These are phyloP conservation scores for Calonectria multiphialidica DNA, from an alignment of 2,329 filamentous ascomycete species.

Conservation along the genomic window DNA sequence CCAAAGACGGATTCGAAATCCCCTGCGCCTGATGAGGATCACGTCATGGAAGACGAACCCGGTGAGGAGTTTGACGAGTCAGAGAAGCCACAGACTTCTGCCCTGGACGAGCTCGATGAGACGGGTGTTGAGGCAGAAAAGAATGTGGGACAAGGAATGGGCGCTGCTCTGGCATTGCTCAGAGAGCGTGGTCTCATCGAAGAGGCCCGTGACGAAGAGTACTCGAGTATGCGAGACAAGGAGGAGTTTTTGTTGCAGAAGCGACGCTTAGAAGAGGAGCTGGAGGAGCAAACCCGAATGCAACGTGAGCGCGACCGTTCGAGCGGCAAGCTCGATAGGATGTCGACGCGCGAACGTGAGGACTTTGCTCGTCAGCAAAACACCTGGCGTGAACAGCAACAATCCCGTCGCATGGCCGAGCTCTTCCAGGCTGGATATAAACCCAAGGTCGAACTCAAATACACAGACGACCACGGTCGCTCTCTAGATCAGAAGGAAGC, in stretches of 20 bases:
- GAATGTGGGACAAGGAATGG: constrained; percentile 81
- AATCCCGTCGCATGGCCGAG: constrained; percentile 84
- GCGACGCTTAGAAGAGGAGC: constrained; percentile 78
- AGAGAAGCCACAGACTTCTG: constrained; percentile 45
- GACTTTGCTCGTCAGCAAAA: constrained; percentile 92
- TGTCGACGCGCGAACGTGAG: constrained; percentile 93
- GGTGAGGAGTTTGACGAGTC: constrained; percentile 51
- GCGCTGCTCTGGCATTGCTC: constrained; percentile 84
- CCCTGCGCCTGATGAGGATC: constrained; percentile 53
- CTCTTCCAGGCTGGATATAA: constrained; percentile 90
- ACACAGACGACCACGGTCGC: constrained; percentile 89
- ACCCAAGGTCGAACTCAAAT: constrained; percentile 90
- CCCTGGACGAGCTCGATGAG: constrained; percentile 56
- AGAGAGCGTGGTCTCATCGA: constrained; percentile 87
- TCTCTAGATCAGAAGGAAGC: constrained; percentile 93
- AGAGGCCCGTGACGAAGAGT: constrained; percentile 70
- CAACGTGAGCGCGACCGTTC: constrained; percentile 91
- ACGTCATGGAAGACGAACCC: constrained; percentile 57
- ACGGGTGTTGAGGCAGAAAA: constrained; percentile 89
- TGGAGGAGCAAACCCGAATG: constrained; percentile 81
- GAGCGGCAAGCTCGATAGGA: constrained; percentile 84
- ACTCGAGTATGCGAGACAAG: constrained; percentile 76
- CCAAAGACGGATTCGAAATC: constrained; percentile 50
- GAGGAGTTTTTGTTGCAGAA: constrained; percentile 84
- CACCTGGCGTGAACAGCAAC: constrained; percentile 85